Evolutionary conservation across 1,284 basidiomycete genomes (phyloP).

Genomic region (Clitocybe nebularis): DNA sequence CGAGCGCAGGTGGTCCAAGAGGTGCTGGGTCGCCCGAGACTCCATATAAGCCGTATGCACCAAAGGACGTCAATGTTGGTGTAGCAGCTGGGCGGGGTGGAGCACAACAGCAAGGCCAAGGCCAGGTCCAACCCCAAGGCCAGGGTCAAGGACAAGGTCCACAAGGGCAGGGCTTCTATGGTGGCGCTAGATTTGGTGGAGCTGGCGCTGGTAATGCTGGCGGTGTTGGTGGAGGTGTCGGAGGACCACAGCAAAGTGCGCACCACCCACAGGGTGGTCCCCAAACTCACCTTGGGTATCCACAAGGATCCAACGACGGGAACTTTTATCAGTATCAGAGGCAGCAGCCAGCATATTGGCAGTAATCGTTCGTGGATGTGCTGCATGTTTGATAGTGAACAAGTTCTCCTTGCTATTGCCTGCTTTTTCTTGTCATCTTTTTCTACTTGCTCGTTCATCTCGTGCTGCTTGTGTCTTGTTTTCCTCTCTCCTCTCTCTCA

Average conservation of each 20-base stretch:
- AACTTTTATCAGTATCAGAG: constrained; percentile 67
- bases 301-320: constrained; percentile 57
- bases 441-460: constrained; percentile 21
- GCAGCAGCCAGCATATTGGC: constrained; percentile 71
- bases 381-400: constrained; percentile 13
- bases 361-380: constrained; percentile 32
- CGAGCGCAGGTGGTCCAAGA: constrained; percentile 32
- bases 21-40: constrained; percentile 61
- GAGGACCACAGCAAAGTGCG: constrained; percentile 42
- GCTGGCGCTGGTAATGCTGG: constrained; percentile 30
- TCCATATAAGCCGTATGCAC: constrained; percentile 68
- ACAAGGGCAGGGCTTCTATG: constrained; percentile 60
- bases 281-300: constrained; percentile 62
- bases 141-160: constrained; percentile 41
- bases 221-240: constrained; percentile 28
- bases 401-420: constrained; percentile 15
- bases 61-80: constrained; percentile 54
- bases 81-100: constrained; percentile 37
- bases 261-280: constrained; percentile 50
- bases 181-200: constrained; percentile 54
- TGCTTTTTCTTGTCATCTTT: constrained; percentile 19
- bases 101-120: constrained; percentile 35
- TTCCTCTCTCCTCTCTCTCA: constrained; percentile 19
- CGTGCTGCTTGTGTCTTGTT: constrained; percentile 21
- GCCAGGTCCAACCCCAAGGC: constrained; percentile 36